These are phyloP conservation scores for Geotrichum ghanense DNA, from an alignment of 805 yeast species.

Conservation along the genomic window DNA sequence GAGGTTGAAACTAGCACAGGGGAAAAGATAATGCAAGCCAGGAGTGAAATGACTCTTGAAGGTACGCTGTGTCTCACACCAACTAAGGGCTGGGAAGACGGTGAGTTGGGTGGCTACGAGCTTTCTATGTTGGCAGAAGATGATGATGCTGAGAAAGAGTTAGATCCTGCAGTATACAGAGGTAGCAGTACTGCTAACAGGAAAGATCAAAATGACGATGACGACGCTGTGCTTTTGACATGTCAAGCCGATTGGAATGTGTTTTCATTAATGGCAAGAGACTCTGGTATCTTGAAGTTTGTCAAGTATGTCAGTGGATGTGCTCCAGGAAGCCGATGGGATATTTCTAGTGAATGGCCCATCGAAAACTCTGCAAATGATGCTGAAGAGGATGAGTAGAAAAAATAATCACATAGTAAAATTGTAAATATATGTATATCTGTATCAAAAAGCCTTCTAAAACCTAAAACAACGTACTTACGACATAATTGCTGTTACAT, in stretches of 20 bases:
- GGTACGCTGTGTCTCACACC: constrained; percentile 80
- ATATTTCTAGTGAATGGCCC: constrained; percentile 69
- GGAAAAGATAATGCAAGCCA: constrained; percentile 23
- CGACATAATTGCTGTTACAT: too few relatives aligned
- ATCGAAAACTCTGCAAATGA: constrained; percentile 40
- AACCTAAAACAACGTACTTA: too few relatives aligned
- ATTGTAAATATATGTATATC: too few relatives aligned
- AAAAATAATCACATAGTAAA: constrained; percentile 18
- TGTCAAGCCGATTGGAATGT: constrained; percentile 79
- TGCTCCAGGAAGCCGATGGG: constrained; percentile 93
- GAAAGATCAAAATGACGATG: constrained; percentile 31
- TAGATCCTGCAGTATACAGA: constrained; percentile 80
- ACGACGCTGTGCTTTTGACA: constrained; percentile 66
- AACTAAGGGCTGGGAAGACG: constrained; percentile 66
- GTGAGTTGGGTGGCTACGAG: constrained; percentile 94
- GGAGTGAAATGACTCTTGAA: constrained; percentile 41
- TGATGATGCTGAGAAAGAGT: constrained; percentile 33
- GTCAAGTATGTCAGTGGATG: constrained; percentile 81
- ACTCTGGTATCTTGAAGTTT: constrained; percentile 78
- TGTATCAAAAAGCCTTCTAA: too few relatives aligned
- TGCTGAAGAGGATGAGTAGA: constrained; percentile 30
- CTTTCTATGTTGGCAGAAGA: constrained; percentile 55
- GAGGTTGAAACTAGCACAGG: neutral
- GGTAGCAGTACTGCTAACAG: constrained; percentile 31
- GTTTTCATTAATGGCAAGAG: constrained; percentile 66